Percentiles rank a stretch among this genome's conserved stretches.
phyloP scores from a whole-genome alignment of 805 yeast genomes.

The Ogataea sp. region DNA sequence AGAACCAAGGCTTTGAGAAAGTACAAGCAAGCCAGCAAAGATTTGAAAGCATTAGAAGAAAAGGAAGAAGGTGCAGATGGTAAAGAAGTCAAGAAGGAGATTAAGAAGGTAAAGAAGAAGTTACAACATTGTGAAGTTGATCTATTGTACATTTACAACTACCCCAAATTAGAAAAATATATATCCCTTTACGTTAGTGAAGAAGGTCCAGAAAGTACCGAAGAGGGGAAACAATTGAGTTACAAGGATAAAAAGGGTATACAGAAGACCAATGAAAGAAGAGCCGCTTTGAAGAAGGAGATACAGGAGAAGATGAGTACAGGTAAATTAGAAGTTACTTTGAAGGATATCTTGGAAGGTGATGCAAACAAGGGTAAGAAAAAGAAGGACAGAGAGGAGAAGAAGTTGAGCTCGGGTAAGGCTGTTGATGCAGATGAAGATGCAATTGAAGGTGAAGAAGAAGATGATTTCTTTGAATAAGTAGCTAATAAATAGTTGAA shows the following conservation, averaged over 20 bases:
- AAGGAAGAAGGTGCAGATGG: too few relatives aligned
- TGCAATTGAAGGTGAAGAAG: slow-evolving; percentile 15
- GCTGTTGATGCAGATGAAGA: slow-evolving; percentile 9
- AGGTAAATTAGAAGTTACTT: slow-evolving; percentile 44
- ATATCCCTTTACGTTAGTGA: slow-evolving; percentile 73
- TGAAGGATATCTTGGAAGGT: slow-evolving; percentile 34
- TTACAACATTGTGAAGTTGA: slow-evolving; percentile 57
- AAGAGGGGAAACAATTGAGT: slow-evolving; percentile 18
- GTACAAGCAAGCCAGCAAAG: slow-evolving; percentile 34
- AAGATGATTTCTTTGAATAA: slow-evolving; percentile 28
- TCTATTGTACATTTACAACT: slow-evolving; percentile 64
- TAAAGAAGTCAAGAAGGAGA: slow-evolving; percentile 18
- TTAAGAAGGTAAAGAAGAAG: slow-evolving; percentile 35
- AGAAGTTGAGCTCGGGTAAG: slow-evolving; percentile 4
- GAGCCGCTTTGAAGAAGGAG: slow-evolving; percentile 40
- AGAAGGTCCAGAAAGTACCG: slow-evolving; percentile 23
- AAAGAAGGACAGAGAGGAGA: too few relatives aligned
- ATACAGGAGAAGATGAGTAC: slow-evolving; percentile 44
- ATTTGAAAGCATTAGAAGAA: slow-evolving; percentile 10
- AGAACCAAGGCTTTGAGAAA: slow-evolving; percentile 74
- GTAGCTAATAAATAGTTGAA: neutral
- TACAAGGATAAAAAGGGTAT: slow-evolving; percentile 34
- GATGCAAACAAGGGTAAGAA: slow-evolving; percentile 5
- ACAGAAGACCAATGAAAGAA: slow-evolving; percentile 33
- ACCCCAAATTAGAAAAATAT: slow-evolving; percentile 75